Evolutionary conservation across 164 flowering plant species (phyloP), one percentile per base, ranked within the genome.

Genomic region (Aristolochia fimbriata): DNA sequence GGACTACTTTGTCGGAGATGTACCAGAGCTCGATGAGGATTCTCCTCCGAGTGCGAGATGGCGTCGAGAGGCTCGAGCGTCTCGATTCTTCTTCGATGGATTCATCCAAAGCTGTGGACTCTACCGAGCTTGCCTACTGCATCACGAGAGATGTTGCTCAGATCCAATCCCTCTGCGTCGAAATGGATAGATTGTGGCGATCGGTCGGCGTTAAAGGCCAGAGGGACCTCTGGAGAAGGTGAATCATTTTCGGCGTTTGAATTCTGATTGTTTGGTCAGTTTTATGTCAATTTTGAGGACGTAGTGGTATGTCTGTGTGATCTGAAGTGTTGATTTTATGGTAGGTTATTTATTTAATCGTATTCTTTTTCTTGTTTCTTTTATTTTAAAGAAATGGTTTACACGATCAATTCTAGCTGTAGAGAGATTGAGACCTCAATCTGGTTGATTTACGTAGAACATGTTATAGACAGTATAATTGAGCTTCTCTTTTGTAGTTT

Each of bases 151-250:
- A 87, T 54, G 80, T 92, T 57, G 50, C 77, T 25, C 90, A 85
- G 84, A 80, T 92, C 78, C 97, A 77, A n/a, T 74, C 91, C 15
- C 83, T 81, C 41, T 87, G 93, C 70, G 69, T 60, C 41, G 83
- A 92, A 43, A 92, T 92, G 98, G 96, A 89, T 47, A 88, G 78
- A 7, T 82, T 85, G 31, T 89, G 91, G 91, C 83, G 98, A 51
- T 89, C 98, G 56, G 68, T 87, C 21, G 66, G 82, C 41, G 74
- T 83, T 62, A 89, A 86, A 53, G 72, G 93, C 21, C 97, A 92
- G 61, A 88, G 98, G 58, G 98, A 92, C 81, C 88, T 92, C 63
- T 92, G 98, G 98, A 87, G 76, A 69, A 78, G 97, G 97, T 85
- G 31, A 48, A 53, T 15, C 2, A 5, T 4, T 19, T 53, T 22